Base-by-base conservation (phyloP, 345 rosid genomes). In the Gossypium rotundifolium region DNA sequence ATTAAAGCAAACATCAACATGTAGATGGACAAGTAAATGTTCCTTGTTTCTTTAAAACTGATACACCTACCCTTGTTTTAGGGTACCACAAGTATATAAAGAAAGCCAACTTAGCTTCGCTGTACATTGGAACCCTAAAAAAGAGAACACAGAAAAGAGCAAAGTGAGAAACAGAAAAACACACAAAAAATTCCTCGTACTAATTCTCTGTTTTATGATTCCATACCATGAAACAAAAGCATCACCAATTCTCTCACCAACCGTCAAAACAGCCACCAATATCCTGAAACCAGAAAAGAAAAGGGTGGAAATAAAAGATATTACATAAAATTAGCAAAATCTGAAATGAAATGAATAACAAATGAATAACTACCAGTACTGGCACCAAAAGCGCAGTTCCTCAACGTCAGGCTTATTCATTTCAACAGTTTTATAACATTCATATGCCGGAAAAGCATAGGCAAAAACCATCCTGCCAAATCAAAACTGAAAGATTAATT, bases 361-460 rank as follows among this genome's bases (percentile, higher is more conserved):
- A 52, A 6, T 23, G 8, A 54, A 68, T 29, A 60, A 23, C n/a
- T 85, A 88, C 97, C 97, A 94, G 78, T 92, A 94, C 11, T 85
- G 93, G 80, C 97, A 92, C 97, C 97, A 89, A 78, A 90, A 89
- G 48, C 86, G 81, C 74, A 90, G 90, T 44, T 89, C 86, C 71
- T 82, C 86, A 49, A 78, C 79, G 27, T 84, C 89, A 18, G 84
- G 85, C 67, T 65, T 76, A 51, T 79, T 86, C 74, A 84, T 85
- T 85, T 90, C 93, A 57, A 85, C 89, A 16, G 81, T 78, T 77
- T 92, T 94, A 68, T 85, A 86, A 66, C 98, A 94, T 80, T 92
- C 83, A 60, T 87, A 92, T 2, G 97, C 96, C 1, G 95, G 97
- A 69, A 92, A 92, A 2, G 86, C 92, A 77, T 94, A 90, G 8